Evolutionary conservation across 345 rosid genomes (phyloP).

Genomic region (Cardamine resedifolia): DNA sequence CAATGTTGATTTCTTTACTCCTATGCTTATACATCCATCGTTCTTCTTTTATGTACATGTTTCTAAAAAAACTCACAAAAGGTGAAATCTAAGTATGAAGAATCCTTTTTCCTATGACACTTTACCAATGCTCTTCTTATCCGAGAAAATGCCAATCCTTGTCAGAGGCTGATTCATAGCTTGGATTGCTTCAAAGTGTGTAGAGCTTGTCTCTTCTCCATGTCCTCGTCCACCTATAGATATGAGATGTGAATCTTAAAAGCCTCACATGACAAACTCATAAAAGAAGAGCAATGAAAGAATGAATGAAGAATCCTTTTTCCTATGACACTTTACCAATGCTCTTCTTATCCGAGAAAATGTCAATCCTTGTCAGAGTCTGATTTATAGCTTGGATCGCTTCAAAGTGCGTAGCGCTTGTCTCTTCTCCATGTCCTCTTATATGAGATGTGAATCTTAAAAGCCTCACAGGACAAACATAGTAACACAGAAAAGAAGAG

Average conservation of each 20-base stretch:
- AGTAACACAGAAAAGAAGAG: background rate
- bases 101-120: background rate
- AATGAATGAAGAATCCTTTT: background rate
- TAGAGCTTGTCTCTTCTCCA: constrained; percentile 12
- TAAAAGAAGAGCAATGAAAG: background rate
- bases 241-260: constrained; percentile 5
- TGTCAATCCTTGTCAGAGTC: background rate
- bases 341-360: constrained; percentile 12
- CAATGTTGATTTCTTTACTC: background rate
- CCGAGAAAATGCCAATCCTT: background rate
- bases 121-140: constrained; percentile 5
- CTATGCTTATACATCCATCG: background rate
- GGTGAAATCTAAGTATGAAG: background rate
- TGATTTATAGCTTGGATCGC: constrained; percentile 20
- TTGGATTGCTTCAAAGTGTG: constrained; percentile 2
- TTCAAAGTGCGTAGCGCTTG: background rate
- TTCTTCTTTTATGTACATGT: background rate
- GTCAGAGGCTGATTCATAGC: constrained; percentile 22
- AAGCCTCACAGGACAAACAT: background rate
- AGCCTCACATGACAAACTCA: background rate
- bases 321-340: background rate
- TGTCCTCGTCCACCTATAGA: background rate
- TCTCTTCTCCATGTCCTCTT: constrained; percentile 19
- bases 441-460: constrained; percentile 6
- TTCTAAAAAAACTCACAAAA: background rate